Evolutionary conservation across 768 basidiomycete genomes (phyloP).

Genomic region (Exidia glandulosa): DNA sequence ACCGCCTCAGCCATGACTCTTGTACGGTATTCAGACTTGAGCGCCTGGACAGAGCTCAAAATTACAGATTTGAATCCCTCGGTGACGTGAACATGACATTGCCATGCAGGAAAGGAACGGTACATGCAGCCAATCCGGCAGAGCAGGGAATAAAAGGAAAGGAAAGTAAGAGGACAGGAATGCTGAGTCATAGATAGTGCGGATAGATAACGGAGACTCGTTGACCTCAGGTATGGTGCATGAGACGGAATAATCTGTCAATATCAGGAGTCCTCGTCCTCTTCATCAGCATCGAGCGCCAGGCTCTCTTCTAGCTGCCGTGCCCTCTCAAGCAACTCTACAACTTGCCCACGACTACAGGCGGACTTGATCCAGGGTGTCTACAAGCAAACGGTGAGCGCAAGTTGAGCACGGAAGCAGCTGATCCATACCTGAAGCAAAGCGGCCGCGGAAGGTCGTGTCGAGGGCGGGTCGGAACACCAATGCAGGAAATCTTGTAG

Average conservation of each 20-base stretch:
- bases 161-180: not conserved
- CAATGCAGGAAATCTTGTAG: slow-evolving; percentile 64
- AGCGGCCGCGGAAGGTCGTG: slow-evolving; percentile 45
- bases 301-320: not conserved
- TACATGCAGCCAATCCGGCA: too few relatives aligned
- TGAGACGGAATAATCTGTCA: not conserved
- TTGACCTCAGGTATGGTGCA: not conserved
- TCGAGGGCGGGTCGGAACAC: slow-evolving; percentile 50
- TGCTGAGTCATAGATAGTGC: not conserved
- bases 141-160: not conserved
- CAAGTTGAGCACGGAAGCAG: not conserved
- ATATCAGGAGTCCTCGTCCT: not conserved
- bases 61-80: too few relatives aligned
- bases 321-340: not conserved
- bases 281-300: not conserved
- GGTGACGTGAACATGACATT: too few relatives aligned
- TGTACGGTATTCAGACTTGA: too few relatives aligned
- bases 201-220: not conserved
- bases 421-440: slow-evolving; percentile 41
- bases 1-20: too few relatives aligned
- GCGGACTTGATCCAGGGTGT: not conserved
- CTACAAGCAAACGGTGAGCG: not conserved
- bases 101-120: too few relatives aligned
- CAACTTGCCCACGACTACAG: not conserved
- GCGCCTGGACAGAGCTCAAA: too few relatives aligned